These are phyloP conservation scores for Parietaria judaica DNA, from an alignment of 306 rosid genomes.

Conservation along the genomic window DNA sequence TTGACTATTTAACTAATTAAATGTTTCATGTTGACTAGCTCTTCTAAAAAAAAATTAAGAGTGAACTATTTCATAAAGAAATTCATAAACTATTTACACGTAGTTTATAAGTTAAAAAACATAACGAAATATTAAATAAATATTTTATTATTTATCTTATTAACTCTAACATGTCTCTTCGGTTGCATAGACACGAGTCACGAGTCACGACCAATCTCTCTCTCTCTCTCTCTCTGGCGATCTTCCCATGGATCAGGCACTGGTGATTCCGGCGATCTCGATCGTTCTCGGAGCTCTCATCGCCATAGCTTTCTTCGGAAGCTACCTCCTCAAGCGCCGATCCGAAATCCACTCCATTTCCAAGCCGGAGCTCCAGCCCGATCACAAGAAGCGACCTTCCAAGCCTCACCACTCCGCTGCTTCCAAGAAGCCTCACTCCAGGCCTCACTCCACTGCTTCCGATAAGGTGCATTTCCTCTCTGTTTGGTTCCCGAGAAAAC, in stretches of 20 bases:
- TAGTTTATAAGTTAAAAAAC: no score
- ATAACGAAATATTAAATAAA: no score
- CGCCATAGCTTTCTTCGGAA: slow-evolving; percentile 48
- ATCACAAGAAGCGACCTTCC: slow-evolving; percentile 37
- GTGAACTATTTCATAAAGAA: no score
- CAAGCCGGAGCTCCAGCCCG: slow-evolving; percentile 40
- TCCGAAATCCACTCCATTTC: slow-evolving; percentile 71
- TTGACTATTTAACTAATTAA: no score
- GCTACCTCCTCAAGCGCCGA: slow-evolving; percentile 60
- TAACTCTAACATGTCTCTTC: no score
- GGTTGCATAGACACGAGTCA: no score
- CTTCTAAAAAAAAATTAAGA: no score
- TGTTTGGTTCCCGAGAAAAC: slow-evolving; percentile 11
- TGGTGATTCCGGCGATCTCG: slow-evolving; percentile 41
- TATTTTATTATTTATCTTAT: no score
- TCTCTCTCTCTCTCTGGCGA: neutral
- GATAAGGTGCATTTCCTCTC: slow-evolving; percentile 49
- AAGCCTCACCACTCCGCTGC: slow-evolving; percentile 34
- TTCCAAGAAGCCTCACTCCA: slow-evolving; percentile 51
- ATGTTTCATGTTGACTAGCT: no score
- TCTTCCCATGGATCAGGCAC: slow-evolving; percentile 52
- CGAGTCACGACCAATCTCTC: neutral
- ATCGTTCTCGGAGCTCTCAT: slow-evolving; percentile 63
- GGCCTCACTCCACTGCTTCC: slow-evolving; percentile 53
- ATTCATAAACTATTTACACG: no score